phyloP scores from a whole-genome alignment of 345 rosid genomes.

The Cochlearia excelsa region DNA sequence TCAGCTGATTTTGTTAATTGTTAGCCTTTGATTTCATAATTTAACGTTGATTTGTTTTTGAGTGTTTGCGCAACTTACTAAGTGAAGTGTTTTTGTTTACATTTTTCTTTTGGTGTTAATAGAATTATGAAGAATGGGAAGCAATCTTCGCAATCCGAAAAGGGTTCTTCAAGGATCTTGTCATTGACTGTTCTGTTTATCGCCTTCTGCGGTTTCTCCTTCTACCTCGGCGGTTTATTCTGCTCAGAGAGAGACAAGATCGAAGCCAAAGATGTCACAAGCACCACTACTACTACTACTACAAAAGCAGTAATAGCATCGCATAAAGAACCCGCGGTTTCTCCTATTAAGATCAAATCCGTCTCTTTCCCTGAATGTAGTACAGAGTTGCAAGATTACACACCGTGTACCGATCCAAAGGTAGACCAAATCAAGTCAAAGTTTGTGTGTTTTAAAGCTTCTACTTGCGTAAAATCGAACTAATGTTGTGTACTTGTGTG shows the following conservation, averaged over 20 bases:
- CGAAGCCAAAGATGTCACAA: slow-evolving; percentile 40
- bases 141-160: slow-evolving; percentile 48
- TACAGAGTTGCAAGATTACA: slow-evolving; percentile 77
- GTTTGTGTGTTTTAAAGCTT: background rate
- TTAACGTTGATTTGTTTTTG: no score
- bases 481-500: background rate
- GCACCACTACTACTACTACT: slow-evolving; percentile 11
- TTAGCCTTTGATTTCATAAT: no score
- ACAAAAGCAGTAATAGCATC: slow-evolving; percentile 37
- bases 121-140: slow-evolving; percentile 73
- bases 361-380: slow-evolving; percentile 73
- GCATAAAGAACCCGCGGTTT: slow-evolving; percentile 42
- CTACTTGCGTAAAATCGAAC: background rate
- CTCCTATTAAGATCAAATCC: slow-evolving; percentile 54
- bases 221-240: slow-evolving; percentile 85
- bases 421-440: slow-evolving; percentile 31
- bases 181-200: slow-evolving; percentile 48
- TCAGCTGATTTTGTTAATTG: no score
- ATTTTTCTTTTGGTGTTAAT: slow-evolving; percentile 1
- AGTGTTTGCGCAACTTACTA: no score
- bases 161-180: slow-evolving; percentile 45
- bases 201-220: slow-evolving; percentile 75
- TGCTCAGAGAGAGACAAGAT: slow-evolving; percentile 55
- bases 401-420: slow-evolving; percentile 98
- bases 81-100: no score